Base-by-base conservation (phyloP, 768 basidiomycete genomes). In the Leccinum aurantiacum region DNA sequence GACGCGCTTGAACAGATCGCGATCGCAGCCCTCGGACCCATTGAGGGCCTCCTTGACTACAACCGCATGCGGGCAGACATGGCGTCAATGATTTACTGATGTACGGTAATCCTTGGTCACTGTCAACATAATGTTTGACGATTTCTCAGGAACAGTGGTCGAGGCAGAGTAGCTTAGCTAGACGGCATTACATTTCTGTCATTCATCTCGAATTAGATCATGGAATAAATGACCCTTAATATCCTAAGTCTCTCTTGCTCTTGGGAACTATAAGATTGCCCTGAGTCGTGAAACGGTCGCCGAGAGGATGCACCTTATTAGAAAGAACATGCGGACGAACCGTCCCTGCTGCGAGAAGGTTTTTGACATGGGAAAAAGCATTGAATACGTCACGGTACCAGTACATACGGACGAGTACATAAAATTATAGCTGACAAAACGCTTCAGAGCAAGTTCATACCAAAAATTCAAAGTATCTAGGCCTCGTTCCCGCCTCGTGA, bases 21-120 rank as follows among this genome's bases (percentile, higher is more conserved):
- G 3, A 75, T 98, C 48, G 93, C 96, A 53, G 96, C 95, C 58
- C 77, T 95, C 59, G 96, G 96, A 60, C 88, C 85, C 66, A 83
- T 90, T 60, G 97, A 99, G 66, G 95, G 95, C 71, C 83, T 98
- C 46, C 80, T 95, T 50, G 96, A 98, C 76, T 98, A 98, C 80
- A 92, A 89, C 79, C 92, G 95, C 69, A 82, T 91, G 69, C 89
- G 90, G 59, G 75, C 84, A 29, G 90, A 91, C 66, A 91, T 86
- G 87, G 91, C 90, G 31, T 91, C 90, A 31, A 78, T 92, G 82
- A 65, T 84, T 63, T 88, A 88, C 74, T 92, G 84, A 71, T 50
- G 64, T 60, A 27, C 27, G 52, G 46, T 37, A 11, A 3, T 37
- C 8, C 6, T 44, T 19, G n/a, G 25, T 57, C 22, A 25, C 38